phyloP scores from a whole-genome alignment of 1,139 yeast species.

The Groenewaldozyma sp. region DNA sequence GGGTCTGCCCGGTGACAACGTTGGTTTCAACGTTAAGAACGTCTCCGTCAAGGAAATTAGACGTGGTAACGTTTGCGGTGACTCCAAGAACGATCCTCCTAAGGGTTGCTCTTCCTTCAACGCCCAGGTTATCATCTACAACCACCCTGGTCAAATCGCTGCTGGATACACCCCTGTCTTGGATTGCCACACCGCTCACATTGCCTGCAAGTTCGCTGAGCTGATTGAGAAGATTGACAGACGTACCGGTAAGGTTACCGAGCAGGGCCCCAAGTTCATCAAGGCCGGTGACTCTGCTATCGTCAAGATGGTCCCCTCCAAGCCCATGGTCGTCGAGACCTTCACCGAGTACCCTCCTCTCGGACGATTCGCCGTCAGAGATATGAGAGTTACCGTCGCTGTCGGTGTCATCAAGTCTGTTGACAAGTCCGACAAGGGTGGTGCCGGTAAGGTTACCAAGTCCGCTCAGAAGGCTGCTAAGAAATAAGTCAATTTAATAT shows the following conservation, averaged over 20 bases:
- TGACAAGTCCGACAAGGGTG: slow-evolving; percentile 75
- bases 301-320: slow-evolving; percentile 84
- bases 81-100: slow-evolving; percentile 93
- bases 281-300: slow-evolving; percentile 94
- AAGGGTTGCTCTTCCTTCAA: slow-evolving; percentile 73
- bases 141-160: slow-evolving; percentile 92
- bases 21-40: slow-evolving; percentile 92
- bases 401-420: slow-evolving; percentile 99
- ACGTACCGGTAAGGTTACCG: slow-evolving; percentile 84
- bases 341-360: slow-evolving; percentile 97
- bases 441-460: slow-evolving; percentile 98
- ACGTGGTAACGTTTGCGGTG: slow-evolving; percentile 95
- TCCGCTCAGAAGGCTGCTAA: slow-evolving; percentile 98
- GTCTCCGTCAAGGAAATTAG: slow-evolving; percentile 89
- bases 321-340: slow-evolving; percentile 97
- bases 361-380: slow-evolving; percentile 99
- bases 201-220: slow-evolving; percentile 85
- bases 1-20: slow-evolving; percentile 93
- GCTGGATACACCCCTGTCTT: slow-evolving; percentile 91
- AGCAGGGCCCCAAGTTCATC: slow-evolving; percentile 76
- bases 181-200: slow-evolving; percentile 94
- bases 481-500: slow-evolving; percentile 73
- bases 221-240: slow-evolving; percentile 86
- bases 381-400: slow-evolving; percentile 99
- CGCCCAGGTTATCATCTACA: slow-evolving; percentile 83